A percentile compares a stretch with the other conserved stretches of the same genome.
Conservation (phyloP, 2,329 filamentous ascomycete species). For the Myriosclerotinia duriaeana region DNA sequence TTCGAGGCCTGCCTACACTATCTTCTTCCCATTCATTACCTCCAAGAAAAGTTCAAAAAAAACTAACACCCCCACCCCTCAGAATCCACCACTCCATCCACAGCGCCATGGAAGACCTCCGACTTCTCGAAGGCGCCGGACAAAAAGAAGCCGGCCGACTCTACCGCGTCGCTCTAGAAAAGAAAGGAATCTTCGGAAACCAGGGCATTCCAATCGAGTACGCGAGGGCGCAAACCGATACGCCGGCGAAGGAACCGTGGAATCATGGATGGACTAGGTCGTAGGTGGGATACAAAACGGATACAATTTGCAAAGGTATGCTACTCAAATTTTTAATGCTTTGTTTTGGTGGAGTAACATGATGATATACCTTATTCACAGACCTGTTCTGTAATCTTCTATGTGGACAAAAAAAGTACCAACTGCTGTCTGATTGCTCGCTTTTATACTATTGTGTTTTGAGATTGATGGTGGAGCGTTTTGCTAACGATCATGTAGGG, state of each 20-base stretch:
- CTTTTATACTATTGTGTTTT: constrained; percentile 11
- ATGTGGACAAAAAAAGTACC: constrained; percentile 71
- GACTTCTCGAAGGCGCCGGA: constrained; percentile 55
- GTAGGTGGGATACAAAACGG: background rate
- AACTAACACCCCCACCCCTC: background rate
- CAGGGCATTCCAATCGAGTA: constrained; percentile 88
- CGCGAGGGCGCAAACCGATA: constrained; percentile 79
- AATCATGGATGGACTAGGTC: constrained; percentile 84
- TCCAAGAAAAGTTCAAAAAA: background rate
- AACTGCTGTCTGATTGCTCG: constrained; percentile 74
- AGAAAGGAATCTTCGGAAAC: constrained; percentile 74
- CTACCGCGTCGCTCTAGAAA: constrained; percentile 86
- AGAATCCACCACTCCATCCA: constrained; percentile 76
- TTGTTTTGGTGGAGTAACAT: constrained; percentile 46
- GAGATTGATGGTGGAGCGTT: background rate
- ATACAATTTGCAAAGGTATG: background rate
- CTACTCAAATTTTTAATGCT: constrained; percentile 21
- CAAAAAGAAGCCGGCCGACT: constrained; percentile 65
- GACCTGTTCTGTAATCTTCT: constrained; percentile 74
- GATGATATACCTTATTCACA: constrained; percentile 75
- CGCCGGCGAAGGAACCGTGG: constrained; percentile 79
- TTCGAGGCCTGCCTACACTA: background rate
- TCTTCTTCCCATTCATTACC: background rate
- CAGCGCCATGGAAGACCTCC: constrained; percentile 80
- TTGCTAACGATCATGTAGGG: constrained; percentile 23